Evolutionary conservation across 352 stramenopile genomes (phyloP), one percentile per base, ranked within the genome.

Genomic region (Phytophthora brassicae): DNA sequence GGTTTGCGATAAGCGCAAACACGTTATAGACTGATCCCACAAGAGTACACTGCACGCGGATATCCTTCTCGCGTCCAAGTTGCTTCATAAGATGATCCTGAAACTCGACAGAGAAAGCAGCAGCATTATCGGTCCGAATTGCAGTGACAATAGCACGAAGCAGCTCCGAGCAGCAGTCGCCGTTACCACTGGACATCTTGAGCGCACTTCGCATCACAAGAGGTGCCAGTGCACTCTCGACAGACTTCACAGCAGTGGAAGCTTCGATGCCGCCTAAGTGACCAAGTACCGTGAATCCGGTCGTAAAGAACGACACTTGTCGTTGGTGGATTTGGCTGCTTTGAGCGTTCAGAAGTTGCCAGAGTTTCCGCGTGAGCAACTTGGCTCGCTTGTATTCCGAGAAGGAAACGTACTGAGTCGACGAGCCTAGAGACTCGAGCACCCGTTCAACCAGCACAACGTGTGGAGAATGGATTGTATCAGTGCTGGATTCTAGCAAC

Each of bases 381-480:
- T 77, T 79, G 16, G 50, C 51, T n/a, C 68, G 68, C 49, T 73
- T 75, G 51, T 77, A 79, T 22, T 75, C 67, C 2, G 53, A 50
- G 11, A 78, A 72, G 1, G 64, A 69, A 12, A 13, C 22, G 35
- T 59, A 75, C 1, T 45, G 16, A 9, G 23, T 38, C 26, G 35
- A 5, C n/a, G 51, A 16, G 47, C 56, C 66, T 4, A 85, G 46
- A 8, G 71, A 77, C 41, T 50, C 23, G 6, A 85, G 58, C 8
- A 79, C 47, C 33, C 62, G 52, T 20, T 82, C 58, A 19, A 85
- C 16, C 0, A 85, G 56, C 35, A 83, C 74, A 20, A 63, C 47
- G 8, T 65, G 46, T 3, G 68, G 67, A 4, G 68, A 58, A 20
- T 57, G 60, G 35, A 24, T 54, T 33, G 24, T 51, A 11, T 24